phyloP scores from a whole-genome alignment of 345 rosid species.

The Eutrema heterophyllum region DNA sequence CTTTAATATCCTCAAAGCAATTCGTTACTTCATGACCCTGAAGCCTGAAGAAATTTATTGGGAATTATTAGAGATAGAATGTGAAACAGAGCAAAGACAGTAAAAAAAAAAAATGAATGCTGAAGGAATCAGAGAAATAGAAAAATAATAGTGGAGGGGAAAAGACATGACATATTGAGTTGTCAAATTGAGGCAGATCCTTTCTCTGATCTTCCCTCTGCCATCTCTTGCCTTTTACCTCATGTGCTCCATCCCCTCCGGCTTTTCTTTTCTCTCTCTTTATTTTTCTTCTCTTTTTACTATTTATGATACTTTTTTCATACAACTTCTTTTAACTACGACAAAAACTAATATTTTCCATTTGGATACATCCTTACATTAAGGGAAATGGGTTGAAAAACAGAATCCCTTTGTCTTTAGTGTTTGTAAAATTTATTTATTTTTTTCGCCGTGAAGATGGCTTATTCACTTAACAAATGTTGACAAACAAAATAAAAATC shows the following conservation, averaged over 20 bases:
- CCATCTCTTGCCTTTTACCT: slow-evolving; percentile 32
- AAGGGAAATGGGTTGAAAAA: background rate
- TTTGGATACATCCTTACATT: background rate
- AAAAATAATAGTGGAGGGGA: background rate
- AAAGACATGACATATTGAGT: slow-evolving; percentile 33
- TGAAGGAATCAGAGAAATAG: slow-evolving; percentile 3
- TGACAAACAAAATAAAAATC: too few species aligned
- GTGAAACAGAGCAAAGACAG: slow-evolving; percentile 24
- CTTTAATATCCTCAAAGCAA: background rate
- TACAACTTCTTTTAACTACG: background rate
- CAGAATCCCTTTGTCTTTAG: background rate
- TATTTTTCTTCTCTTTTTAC: background rate
- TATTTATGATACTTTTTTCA: background rate
- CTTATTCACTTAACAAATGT: too few species aligned
- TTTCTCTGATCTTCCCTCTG: slow-evolving; percentile 33
- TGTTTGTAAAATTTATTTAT: background rate
- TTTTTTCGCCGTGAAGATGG: background rate
- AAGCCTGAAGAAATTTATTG: too few species aligned
- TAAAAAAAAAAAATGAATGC: slow-evolving; percentile 10
- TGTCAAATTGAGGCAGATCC: slow-evolving; percentile 35
- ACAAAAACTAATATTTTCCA: background rate
- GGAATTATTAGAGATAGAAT: slow-evolving; percentile 1
- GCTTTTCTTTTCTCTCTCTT: background rate
- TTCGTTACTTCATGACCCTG: background rate
- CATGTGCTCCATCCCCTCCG: slow-evolving; percentile 23